Evolutionary conservation across 805 yeast genomes (phyloP).

Genomic region (Yarrowia osloensis): DNA sequence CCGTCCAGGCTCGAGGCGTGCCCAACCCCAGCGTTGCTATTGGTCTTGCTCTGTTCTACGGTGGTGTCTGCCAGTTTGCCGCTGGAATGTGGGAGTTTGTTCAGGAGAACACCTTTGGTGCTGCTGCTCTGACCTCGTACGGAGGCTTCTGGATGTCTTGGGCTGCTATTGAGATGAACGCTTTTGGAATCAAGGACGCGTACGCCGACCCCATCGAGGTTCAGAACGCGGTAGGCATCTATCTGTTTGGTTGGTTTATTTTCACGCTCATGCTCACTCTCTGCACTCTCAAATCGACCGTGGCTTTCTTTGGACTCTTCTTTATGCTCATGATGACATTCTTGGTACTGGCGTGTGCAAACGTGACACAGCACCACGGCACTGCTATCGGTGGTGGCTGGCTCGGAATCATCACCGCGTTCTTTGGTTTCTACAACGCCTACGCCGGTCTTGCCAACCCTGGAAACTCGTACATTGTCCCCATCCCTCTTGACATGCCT

Average conservation of each 20-base stretch:
- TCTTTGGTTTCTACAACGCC: conserved; percentile 70
- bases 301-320: conserved; percentile 53
- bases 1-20: conserved; percentile 60
- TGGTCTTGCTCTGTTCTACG: conserved; percentile 66
- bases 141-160: conserved; percentile 70
- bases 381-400: conserved; percentile 61
- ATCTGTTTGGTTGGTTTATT: conserved; percentile 54
- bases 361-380: conserved; percentile 49
- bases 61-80: conserved; percentile 60
- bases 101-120: conserved; percentile 67
- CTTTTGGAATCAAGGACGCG: conserved; percentile 53
- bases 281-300: conserved; percentile 57
- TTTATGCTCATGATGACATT: conserved; percentile 51
- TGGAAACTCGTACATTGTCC: conserved; percentile 62
- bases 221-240: conserved; percentile 52
- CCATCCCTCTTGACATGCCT: conserved; percentile 57
- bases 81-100: conserved; percentile 73
- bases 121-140: conserved; percentile 46
- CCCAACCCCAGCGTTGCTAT: conserved; percentile 55
- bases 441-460: conserved; percentile 66
- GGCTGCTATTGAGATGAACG: conserved; percentile 55
- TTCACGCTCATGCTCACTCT: conserved; percentile 52
- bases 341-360: conserved; percentile 51
- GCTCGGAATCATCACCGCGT: conserved; percentile 60
- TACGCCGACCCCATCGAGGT: conserved; percentile 48